These are phyloP conservation scores for Casuarina glauca DNA, from an alignment of 306 rosid genomes.

Conservation along the genomic window DNA sequence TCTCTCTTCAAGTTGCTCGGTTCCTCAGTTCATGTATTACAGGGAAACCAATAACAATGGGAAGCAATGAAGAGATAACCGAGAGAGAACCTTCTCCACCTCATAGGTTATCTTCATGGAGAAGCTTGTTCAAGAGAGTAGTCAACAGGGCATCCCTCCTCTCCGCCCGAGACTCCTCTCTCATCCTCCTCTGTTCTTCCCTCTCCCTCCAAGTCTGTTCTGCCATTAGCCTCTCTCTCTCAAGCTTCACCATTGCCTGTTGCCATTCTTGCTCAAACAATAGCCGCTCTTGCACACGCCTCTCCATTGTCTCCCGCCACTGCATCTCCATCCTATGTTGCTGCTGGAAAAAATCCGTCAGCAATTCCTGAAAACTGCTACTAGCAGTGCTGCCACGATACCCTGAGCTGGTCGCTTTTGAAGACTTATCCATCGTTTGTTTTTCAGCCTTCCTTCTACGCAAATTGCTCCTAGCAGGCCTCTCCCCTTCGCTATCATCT, in stretches of 20 bases:
- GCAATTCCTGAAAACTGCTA: conserved; percentile 48
- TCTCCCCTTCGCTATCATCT: conserved; percentile 57
- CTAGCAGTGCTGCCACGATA: conserved; percentile 22
- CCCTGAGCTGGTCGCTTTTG: conserved; percentile 33
- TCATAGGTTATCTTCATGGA: conserved; percentile 47
- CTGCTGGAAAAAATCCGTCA: conserved; percentile 68
- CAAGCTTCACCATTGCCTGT: conserved; percentile 67
- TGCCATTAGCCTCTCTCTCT: conserved; percentile 72
- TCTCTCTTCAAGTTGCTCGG: conserved; percentile 21
- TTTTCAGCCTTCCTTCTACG: conserved; percentile 59
- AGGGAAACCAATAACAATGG: conserved; percentile 30
- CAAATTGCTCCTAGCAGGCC: conserved; percentile 48
- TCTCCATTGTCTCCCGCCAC: conserved; percentile 83
- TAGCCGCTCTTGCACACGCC: conserved; percentile 53
- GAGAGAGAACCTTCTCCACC: conserved; percentile 23
- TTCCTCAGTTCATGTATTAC: conserved; percentile 21
- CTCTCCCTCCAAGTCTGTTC: conserved; percentile 88
- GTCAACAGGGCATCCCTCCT: conserved; percentile 77
- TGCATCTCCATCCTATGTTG: conserved; percentile 82
- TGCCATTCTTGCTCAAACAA: conserved; percentile 87
- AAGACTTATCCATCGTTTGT: conserved; percentile 41
- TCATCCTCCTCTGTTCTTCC: conserved; percentile 80
- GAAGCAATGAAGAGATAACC: conserved; percentile 29
- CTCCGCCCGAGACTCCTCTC: conserved; percentile 80
- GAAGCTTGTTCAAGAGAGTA: conserved; percentile 65